These are phyloP conservation scores for Vickermania spadyakhi DNA, from an alignment of 208 protist species.

Conservation along the genomic window DNA sequence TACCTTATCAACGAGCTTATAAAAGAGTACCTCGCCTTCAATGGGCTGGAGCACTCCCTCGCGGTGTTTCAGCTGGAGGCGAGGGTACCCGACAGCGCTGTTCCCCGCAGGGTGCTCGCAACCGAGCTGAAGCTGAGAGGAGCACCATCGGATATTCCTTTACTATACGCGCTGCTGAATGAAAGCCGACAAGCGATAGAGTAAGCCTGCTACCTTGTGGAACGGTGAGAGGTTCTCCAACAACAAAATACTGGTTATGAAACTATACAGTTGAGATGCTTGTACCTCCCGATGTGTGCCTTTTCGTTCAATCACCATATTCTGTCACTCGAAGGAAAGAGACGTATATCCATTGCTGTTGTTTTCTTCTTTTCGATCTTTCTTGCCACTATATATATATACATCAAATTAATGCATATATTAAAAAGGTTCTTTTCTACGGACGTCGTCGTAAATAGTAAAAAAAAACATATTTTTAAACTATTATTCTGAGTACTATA, in stretches of 20 bases:
- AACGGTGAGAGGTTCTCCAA: no score
- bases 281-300: no score
- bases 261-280: no score
- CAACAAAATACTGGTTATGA: no score
- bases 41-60: constrained; percentile 84
- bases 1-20: constrained; percentile 93
- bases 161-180: constrained; percentile 80
- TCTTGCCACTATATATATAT: neutral
- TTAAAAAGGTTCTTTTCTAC: neutral
- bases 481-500: no score
- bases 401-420: neutral
- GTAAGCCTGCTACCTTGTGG: constrained; percentile 9
- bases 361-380: no score
- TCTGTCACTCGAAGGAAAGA: no score
- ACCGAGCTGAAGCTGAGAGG: constrained; percentile 63
- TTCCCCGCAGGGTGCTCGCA: constrained; percentile 63
- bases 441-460: neutral
- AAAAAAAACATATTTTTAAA: no score
- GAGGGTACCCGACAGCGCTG: constrained; percentile 25
- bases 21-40: constrained; percentile 88
- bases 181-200: constrained; percentile 49
- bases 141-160: constrained; percentile 52
- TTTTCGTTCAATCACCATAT: no score
- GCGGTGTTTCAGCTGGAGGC: constrained; percentile 82
- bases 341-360: no score